phyloP scores from a whole-genome alignment of 2,329 filamentous ascomycete genomes.

The Xylariaceae sp. region DNA sequence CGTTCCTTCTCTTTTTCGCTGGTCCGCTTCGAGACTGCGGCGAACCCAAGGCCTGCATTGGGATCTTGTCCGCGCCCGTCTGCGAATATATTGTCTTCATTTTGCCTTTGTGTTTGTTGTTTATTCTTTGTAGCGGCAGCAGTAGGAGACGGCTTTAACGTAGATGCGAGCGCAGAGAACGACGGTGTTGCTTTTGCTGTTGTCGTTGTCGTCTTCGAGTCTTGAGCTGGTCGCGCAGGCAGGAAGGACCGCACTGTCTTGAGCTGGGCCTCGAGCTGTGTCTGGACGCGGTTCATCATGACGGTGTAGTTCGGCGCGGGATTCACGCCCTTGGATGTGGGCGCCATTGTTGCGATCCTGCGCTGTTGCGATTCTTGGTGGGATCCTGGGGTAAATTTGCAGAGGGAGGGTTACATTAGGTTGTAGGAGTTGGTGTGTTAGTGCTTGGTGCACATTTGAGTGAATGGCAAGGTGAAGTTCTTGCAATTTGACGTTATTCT shows the following conservation, averaged over 20 bases:
- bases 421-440: neutral
- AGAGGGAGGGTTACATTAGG: neutral
- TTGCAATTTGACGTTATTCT: too few species aligned
- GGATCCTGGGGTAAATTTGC: neutral
- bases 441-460: neutral
- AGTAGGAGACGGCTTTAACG: neutral
- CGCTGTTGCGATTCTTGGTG: neutral
- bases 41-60: constrained; percentile 26
- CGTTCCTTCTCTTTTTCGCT: constrained; percentile 9
- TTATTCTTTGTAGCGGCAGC: neutral
- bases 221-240: constrained; percentile 4
- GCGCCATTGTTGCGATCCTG: constrained; percentile 22
- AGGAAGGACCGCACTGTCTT: constrained; percentile 18
- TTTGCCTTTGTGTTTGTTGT: constrained; percentile 4
- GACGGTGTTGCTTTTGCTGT: constrained; percentile 8
- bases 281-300: constrained; percentile 31
- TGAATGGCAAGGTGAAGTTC: too few species aligned
- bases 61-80: constrained; percentile 25
- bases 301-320: constrained; percentile 31
- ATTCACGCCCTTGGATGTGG: constrained; percentile 25
- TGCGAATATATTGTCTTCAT: constrained; percentile 19
- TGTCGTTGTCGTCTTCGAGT: neutral
- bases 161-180: constrained; percentile 20
- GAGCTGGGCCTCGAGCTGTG: constrained; percentile 23
- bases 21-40: neutral